Evolutionary conservation across 192 early-diverging fungal genomes (phyloP).

Genomic region (Podila clonocystis): DNA sequence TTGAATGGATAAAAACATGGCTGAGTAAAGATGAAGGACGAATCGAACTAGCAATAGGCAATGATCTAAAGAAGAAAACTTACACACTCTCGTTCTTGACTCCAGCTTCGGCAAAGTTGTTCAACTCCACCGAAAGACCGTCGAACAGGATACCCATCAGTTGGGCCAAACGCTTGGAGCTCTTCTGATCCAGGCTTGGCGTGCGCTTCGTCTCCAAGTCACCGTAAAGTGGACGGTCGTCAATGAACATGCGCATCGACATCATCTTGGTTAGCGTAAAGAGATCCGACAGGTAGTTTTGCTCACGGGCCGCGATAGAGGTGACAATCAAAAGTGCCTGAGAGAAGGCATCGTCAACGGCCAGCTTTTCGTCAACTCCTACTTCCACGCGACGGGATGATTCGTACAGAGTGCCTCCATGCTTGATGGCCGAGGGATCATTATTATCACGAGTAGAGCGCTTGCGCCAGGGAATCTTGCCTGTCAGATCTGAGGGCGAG

Average conservation of each 20-base stretch:
- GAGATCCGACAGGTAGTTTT: constrained; percentile 91
- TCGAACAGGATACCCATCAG: constrained; percentile 84
- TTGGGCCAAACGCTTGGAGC: constrained; percentile 66
- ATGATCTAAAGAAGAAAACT: constrained; percentile 15
- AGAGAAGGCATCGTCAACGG: constrained; percentile 63
- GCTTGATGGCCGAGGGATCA: constrained; percentile 25
- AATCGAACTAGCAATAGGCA: background rate
- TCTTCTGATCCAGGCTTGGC: constrained; percentile 73
- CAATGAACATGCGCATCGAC: constrained; percentile 59
- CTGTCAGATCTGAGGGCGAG: constrained; percentile 41
- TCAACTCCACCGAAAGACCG: constrained; percentile 74
- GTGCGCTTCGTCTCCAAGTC: constrained; percentile 61
- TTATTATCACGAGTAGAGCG: constrained; percentile 32
- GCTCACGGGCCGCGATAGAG: constrained; percentile 80
- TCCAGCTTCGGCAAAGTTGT: constrained; percentile 78
- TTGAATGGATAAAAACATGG: background rate
- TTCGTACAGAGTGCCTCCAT: constrained; percentile 27
- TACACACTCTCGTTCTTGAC: constrained; percentile 77
- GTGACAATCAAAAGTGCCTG: constrained; percentile 71
- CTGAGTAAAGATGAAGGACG: background rate
- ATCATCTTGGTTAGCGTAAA: constrained; percentile 72
- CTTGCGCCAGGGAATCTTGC: constrained; percentile 40
- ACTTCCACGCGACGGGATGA: constrained; percentile 43
- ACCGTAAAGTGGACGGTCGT: constrained; percentile 38
- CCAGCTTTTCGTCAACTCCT: constrained; percentile 57